Conservation (phyloP, 345 rosid species). For the Camelina hispida region DNA sequence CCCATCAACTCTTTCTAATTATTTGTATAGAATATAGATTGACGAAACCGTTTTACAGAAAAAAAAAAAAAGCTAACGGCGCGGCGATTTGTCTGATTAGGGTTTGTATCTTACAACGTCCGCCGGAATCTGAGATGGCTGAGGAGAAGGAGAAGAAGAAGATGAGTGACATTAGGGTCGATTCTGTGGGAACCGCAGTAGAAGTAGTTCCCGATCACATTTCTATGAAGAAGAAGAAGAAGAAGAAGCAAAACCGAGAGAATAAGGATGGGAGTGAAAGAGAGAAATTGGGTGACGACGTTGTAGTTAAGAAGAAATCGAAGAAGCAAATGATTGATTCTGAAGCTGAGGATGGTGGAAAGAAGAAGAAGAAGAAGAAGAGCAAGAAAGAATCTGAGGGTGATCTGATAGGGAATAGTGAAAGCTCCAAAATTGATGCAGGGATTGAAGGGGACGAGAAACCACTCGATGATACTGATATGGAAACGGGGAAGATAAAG, state of each 20-base stretch:
- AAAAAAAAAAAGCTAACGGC: neutral
- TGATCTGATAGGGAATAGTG: constrained; percentile 6
- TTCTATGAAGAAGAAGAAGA: neutral
- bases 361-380: constrained; percentile 9
- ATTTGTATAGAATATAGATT: neutral
- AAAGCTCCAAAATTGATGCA: neutral
- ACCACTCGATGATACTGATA: constrained; percentile 3
- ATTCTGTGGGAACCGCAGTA: neutral
- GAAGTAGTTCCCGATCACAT: neutral
- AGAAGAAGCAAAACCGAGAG: constrained; percentile 9
- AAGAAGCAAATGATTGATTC: neutral
- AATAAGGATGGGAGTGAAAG: neutral
- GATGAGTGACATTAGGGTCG: neutral
- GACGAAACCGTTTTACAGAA: neutral
- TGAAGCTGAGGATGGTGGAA: neutral
- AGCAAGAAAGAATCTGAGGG: constrained; percentile 2
- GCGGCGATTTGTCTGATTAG: neutral
- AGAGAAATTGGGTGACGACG: neutral
- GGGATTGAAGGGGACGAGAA: neutral
- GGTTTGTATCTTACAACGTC: neutral
- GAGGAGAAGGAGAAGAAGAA: neutral
- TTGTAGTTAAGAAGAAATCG: neutral
- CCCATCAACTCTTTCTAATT: neutral
- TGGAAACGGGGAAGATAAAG: too few relatives aligned
- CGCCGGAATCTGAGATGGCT: too few relatives aligned